Percentiles rank a stretch among this genome's conserved stretches.
These are phyloP conservation scores for Fusarium praegraminearum DNA, from an alignment of 2,329 filamentous ascomycete species.

Conservation along the genomic window DNA sequence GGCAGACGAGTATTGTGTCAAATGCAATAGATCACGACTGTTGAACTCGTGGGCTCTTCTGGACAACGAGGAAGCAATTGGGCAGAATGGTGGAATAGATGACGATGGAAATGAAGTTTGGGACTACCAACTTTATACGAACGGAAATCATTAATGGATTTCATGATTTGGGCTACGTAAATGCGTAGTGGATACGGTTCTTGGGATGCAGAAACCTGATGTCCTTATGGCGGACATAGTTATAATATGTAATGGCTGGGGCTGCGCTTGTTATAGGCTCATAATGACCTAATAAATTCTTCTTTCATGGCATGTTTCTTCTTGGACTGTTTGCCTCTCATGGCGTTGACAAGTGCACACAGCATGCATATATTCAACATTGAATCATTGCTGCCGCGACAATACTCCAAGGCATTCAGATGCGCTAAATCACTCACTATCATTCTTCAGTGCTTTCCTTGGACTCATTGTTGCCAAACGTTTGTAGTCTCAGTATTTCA, in stretches of 20 bases:
- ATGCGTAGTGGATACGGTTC: not conserved
- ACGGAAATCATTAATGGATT: not conserved
- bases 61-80: fast-evolving
- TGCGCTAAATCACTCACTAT: no score
- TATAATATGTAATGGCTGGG: not conserved
- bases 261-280: not conserved
- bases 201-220: not conserved
- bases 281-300: not conserved
- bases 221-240: not conserved
- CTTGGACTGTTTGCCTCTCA: no score
- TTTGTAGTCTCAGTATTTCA: no score
- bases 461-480: no score
- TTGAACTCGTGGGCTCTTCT: not conserved
- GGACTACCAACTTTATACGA: not conserved
- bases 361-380: no score
- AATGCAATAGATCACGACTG: not conserved
- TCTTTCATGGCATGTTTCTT: no score
- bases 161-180: not conserved
- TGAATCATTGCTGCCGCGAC: fast-evolving
- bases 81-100: not conserved
- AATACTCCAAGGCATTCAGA: no score
- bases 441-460: no score
- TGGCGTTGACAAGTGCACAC: no score
- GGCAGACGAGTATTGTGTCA: fast-evolving
- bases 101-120: not conserved